Base-by-base conservation (phyloP, 495 filamentous ascomycete species). In the Xylaria cubensis region DNA sequence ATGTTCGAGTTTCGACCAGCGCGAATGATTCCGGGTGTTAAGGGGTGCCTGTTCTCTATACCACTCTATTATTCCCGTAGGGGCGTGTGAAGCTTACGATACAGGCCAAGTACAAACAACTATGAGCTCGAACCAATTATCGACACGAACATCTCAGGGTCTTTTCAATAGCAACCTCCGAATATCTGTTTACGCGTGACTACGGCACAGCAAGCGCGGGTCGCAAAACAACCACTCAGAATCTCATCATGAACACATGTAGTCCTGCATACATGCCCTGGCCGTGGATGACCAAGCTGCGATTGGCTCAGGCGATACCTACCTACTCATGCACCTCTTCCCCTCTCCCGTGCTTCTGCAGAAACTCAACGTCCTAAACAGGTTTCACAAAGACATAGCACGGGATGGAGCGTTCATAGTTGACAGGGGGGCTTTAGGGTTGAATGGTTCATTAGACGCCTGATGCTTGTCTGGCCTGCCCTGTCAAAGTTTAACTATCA, bases 371-470 rank as follows among this genome's bases (percentile, higher is more conserved):
- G 53, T 61, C 69, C 34, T 26, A 59, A 51, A 34, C 61, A 65
- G 36, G 61, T 58, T 55, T 51, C 42, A 64, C 48, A 64, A 12
- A 4, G 13, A 66, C 32, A 48, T 46, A 56, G 19, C 62, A 58
- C 34, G 51, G 61, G n/a, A 65, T 42, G 21, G 32, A 36, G 42
- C 44, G 8, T 58, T 46, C 29, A 19, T 10, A 24, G 32, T 55
- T n/a, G 36, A 29, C n/a, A 39, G 39, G 24, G 41, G 36, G n/a
- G 17, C 56, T 56, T 26, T 68, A 2, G 65, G 12, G 36, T 32
- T 70, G 58, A 53, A 42, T 70, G 68, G 68, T n/a, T 21, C 34
- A 64, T 63, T 69, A 69, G 55, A 62, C 67, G 67, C 67, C 67
- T 62, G 53, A 34, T 69, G 56, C 56, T 69, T 36, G 44, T 41